phyloP scores from a whole-genome alignment of 2,329 filamentous ascomycete genomes.

The Phoma sp. region DNA sequence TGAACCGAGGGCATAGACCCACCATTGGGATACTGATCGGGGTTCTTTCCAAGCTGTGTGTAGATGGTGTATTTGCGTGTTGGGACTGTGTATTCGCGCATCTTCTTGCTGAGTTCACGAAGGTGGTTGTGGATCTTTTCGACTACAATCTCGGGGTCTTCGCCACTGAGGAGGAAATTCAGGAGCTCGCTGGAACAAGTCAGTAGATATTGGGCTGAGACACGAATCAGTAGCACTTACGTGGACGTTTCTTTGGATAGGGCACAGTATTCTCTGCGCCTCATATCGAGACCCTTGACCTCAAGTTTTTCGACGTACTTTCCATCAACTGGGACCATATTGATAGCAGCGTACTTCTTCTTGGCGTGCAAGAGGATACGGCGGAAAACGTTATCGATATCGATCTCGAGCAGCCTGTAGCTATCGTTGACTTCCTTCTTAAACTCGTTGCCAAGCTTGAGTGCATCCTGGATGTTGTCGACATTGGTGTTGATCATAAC shows the following conservation, averaged over 20 bases:
- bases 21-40: conserved; percentile 90
- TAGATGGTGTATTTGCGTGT: conserved; percentile 94
- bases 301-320: conserved; percentile 95
- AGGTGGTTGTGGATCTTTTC: conserved; percentile 93
- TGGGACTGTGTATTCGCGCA: conserved; percentile 79
- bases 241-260: conserved; percentile 93
- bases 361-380: conserved; percentile 93
- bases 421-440: conserved; percentile 93
- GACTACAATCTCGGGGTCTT: conserved; percentile 87
- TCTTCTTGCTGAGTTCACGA: conserved; percentile 79
- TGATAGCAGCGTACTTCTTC: conserved; percentile 99
- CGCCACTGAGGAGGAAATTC: conserved; percentile 93
- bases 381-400: conserved; percentile 97
- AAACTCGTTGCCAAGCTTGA: conserved; percentile 93
- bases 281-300: conserved; percentile 98
- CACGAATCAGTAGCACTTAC: conserved; percentile 38
- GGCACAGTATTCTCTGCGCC: conserved; percentile 92
- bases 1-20: conserved; percentile 97
- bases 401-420: conserved; percentile 92
- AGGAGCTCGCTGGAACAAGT: conserved; percentile 67
- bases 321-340: conserved; percentile 85
- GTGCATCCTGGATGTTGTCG: conserved; percentile 86
- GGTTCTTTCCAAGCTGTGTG: conserved; percentile 94
- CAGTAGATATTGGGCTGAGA: conserved; percentile 4
- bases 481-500: conserved; percentile 99